Percentiles rank a stretch among this genome's conserved stretches.
These are phyloP conservation scores for Cordyceps farinosa DNA, from an alignment of 2,329 filamentous ascomycete species.

Conservation along the genomic window DNA sequence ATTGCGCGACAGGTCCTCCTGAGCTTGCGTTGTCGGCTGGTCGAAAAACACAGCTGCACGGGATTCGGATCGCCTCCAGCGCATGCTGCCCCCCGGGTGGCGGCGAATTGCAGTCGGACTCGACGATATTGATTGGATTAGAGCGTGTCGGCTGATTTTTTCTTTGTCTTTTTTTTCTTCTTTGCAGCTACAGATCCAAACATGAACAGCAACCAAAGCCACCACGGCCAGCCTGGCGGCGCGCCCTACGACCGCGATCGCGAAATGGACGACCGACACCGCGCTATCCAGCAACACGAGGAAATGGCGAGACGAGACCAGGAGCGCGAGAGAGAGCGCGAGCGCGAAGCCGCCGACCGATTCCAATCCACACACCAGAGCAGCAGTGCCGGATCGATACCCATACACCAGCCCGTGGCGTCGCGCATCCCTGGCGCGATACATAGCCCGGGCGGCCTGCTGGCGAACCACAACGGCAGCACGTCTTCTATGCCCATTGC, in stretches of 20 bases:
- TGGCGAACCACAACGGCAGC: constrained; percentile 67
- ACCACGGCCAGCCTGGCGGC: constrained; percentile 38
- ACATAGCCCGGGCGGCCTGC: constrained; percentile 85
- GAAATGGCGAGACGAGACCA: constrained; percentile 43
- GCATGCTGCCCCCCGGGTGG: neutral
- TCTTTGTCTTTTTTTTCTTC: neutral
- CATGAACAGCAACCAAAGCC: constrained; percentile 46
- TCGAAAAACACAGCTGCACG: constrained; percentile 2
- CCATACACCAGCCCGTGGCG: constrained; percentile 91
- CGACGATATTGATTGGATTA: neutral
- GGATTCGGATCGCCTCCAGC: neutral
- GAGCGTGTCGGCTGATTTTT: constrained; percentile 3
- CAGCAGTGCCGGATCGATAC: constrained; percentile 81
- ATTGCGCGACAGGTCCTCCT: constrained; percentile 27
- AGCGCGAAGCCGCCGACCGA: constrained; percentile 63
- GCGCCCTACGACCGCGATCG: constrained; percentile 47
- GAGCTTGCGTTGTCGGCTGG: constrained; percentile 14
- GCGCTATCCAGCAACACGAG: constrained; percentile 44
- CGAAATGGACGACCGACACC: constrained; percentile 47
- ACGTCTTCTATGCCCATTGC: constrained; percentile 51
- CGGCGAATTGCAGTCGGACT: neutral
- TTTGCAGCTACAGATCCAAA: constrained; percentile 22
- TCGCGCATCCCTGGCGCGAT: constrained; percentile 76
- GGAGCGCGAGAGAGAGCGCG: constrained; percentile 51
- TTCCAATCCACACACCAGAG: constrained; percentile 78